These are phyloP conservation scores for Blastomyces silverae DNA, from an alignment of 2,329 filamentous ascomycete genomes.

Conservation along the genomic window DNA sequence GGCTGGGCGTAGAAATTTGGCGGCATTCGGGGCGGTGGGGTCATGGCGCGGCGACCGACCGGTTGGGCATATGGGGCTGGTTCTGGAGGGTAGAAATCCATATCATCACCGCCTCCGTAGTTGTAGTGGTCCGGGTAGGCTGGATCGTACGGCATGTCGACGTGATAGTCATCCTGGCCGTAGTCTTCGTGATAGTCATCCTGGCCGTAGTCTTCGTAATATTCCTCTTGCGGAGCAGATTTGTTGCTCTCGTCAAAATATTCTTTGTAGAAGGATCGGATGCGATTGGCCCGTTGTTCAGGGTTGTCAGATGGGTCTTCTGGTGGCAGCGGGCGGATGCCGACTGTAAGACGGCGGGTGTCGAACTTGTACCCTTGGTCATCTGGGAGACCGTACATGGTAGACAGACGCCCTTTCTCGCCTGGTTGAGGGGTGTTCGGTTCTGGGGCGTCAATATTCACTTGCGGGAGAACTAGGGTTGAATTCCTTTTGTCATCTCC, in stretches of 20 bases:
- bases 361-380: slow-evolving; percentile 29
- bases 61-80: slow-evolving; percentile 69
- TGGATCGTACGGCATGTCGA: slow-evolving; percentile 47
- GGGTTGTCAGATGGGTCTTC: slow-evolving; percentile 84
- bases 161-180: no score
- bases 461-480: slow-evolving; percentile 39
- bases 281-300: slow-evolving; percentile 89
- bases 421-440: slow-evolving; percentile 22
- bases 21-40: slow-evolving; percentile 69
- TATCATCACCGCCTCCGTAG: slow-evolving; percentile 21
- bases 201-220: slow-evolving; percentile 69
- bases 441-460: slow-evolving; percentile 28
- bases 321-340: slow-evolving; percentile 76
- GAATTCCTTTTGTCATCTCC: slow-evolving; percentile 47
- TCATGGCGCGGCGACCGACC: slow-evolving; percentile 86
- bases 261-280: slow-evolving; percentile 98
- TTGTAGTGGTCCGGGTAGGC: slow-evolving; percentile 23
- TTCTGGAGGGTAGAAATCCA: slow-evolving; percentile 27
- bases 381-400: slow-evolving; percentile 25
- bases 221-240: slow-evolving; percentile 51
- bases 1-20: slow-evolving; percentile 46
- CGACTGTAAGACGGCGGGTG: slow-evolving; percentile 51
- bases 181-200: slow-evolving; percentile 63
- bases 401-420: slow-evolving; percentile 17
- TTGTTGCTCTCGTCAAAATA: slow-evolving; percentile 82